Conservation (phyloP, 2,329 filamentous ascomycete species). For the Nemania diffusa region DNA sequence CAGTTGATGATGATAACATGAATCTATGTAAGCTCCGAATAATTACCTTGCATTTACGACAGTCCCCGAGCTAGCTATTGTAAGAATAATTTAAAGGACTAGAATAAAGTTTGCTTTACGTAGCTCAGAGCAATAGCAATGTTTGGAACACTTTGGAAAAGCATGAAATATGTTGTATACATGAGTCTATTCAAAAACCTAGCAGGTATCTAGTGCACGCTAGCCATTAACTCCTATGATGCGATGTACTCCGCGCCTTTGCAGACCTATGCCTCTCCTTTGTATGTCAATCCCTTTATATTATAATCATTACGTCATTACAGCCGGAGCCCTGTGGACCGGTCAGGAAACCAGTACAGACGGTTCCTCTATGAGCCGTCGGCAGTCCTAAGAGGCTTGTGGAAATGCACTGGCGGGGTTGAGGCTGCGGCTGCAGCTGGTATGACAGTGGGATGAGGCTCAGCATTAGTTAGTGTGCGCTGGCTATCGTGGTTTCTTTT, state of each 20-base stretch:
- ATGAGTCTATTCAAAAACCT: constrained; percentile 2
- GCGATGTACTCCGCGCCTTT: constrained; percentile 9
- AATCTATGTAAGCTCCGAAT: neutral
- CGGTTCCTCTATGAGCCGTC: constrained; percentile 41
- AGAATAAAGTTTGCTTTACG: too few relatives aligned
- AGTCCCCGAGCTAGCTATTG: neutral
- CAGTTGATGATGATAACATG: neutral
- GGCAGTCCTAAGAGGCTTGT: constrained; percentile 36
- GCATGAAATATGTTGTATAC: neutral
- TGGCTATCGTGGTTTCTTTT: constrained; percentile 46
- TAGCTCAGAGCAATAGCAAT: too few relatives aligned
- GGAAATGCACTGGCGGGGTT: constrained; percentile 8
- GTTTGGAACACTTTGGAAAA: too few relatives aligned
- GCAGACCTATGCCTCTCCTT: constrained; percentile 2
- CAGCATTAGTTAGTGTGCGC: constrained; percentile 43
- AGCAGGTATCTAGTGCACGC: constrained; percentile 8
- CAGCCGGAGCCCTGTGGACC: neutral
- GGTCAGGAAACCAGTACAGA: neutral
- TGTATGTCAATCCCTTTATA: constrained; percentile 2
- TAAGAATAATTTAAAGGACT: neutral
- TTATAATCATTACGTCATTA: constrained; percentile 28
- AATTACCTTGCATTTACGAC: neutral
- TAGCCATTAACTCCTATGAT: constrained; percentile 13
- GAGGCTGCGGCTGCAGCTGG: constrained; percentile 19
- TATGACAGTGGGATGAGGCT: constrained; percentile 20